Evolutionary conservation across 2,329 filamentous ascomycete genomes (phyloP), one percentile per base, ranked within the genome.

Genomic region (Colletotrichum eleusines): DNA sequence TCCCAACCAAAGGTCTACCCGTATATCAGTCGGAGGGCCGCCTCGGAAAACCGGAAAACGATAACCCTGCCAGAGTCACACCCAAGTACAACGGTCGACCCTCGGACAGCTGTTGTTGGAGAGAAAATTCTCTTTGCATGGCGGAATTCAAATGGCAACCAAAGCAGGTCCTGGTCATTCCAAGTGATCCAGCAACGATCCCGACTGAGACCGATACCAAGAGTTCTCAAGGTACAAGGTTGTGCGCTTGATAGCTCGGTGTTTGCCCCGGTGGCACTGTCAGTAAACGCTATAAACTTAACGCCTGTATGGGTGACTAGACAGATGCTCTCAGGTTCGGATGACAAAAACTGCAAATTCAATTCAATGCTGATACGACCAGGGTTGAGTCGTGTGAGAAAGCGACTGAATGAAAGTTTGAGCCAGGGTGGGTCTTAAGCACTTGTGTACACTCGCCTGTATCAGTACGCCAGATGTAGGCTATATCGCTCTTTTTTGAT

Each of bases 381-480:
- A 50, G 14, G 6, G 23, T 1, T 28, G 48, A 50, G 1, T 50
- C 4, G 23, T 18, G 7, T 26, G 14, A 50, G 5, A 50, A 50
- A 12, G 48, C 5, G 48, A 16, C 48, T 0, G 14, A 28, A 6
- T 14, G 2, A 5, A 16, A 2, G 1, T 50, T 7, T 2, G 6
- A 1, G 1, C 8, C 14, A 1, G 2, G 0, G 9, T 4, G 23
- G 48, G 5, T 5, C 12, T 28, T 6, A 0, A 50, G 48, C 23
- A 6, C 5, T 28, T 50, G 23, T 18, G 14, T 50, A 18, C 48
- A 28, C 7, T 51, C 26, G 26, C 48, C 23, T 18, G 48, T 51
- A 5, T 31, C 6, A 5, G 48, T 28, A 18, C 5, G 14, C 48
- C 48, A 28, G 23, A 28, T 28, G 5, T 11, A 14, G 48, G 28